These are phyloP conservation scores for Aquilaria agallochum DNA, from an alignment of 441 rosid species.

Conservation along the genomic window DNA sequence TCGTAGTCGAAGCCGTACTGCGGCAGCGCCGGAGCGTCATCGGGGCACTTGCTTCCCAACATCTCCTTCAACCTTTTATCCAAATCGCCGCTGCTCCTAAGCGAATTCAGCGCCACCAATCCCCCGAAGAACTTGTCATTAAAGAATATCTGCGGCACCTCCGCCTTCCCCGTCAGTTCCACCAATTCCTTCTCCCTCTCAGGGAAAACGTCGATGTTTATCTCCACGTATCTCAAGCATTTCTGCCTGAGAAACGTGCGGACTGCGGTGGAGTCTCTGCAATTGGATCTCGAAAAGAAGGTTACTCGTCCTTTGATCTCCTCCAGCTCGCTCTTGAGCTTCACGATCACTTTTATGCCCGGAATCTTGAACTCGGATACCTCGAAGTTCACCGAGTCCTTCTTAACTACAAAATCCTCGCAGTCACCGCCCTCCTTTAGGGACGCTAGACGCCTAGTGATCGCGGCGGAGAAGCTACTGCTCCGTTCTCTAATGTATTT, in stretches of 20 bases:
- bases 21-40: conserved; percentile 56
- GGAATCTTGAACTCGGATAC: conserved; percentile 68
- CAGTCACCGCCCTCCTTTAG: conserved; percentile 15
- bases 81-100: conserved; percentile 67
- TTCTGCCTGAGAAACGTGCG: conserved; percentile 51
- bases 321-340: conserved; percentile 35
- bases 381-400: conserved; percentile 18
- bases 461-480: conserved; percentile 47
- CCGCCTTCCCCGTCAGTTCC: conserved; percentile 49
- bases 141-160: conserved; percentile 85
- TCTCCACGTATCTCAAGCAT: conserved; percentile 62
- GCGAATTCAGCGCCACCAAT: conserved; percentile 71
- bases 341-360: conserved; percentile 71
- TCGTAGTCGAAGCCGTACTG: conserved; percentile 70
- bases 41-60: conserved; percentile 41
- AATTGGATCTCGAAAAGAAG: conserved; percentile 75
- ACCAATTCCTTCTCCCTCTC: conserved; percentile 59
- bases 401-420: conserved; percentile 12
- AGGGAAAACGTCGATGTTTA: conserved; percentile 78
- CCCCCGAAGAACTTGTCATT: conserved; percentile 83
- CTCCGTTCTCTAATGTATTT: conserved; percentile 55
- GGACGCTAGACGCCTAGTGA: conserved; percentile 44
- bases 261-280: conserved; percentile 80
- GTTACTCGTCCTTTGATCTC: conserved; percentile 49
- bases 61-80: conserved; percentile 53